Base-by-base conservation (phyloP, 1,284 basidiomycete species). In the Tremellales sp. region DNA sequence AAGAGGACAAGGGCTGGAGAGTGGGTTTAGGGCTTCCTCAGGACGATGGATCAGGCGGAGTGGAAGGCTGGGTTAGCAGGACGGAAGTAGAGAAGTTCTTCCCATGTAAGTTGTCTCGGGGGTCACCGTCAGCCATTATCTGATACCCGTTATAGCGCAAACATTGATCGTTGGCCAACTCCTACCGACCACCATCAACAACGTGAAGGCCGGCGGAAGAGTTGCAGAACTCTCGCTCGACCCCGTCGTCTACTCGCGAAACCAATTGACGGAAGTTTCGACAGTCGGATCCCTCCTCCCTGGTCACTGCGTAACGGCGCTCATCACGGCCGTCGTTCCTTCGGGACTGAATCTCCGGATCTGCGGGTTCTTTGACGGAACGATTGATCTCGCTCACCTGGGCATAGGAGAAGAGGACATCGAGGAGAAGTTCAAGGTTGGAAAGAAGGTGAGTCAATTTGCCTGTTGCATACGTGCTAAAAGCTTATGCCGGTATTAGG, bases 1-100 rank as follows among this genome's bases (percentile, higher is more conserved):
- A 87, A 27, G 95, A 98, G 74, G 95, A 98, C 63, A 90, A 97
- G 71, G 94, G 94, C 1, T 97, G 94, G 73, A 81, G 85, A 44
- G 77, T 98, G 18, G 87, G 94, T 57, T 75, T 94, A 28, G 95
- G 95, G 1, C 63, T 94, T 18, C 68, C 80, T 10, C 81, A 82
- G 26, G 63, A 68, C 41, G 56, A 53, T 14, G 61, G 51, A 6
- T 48, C 54, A 2, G 56, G 44, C 9, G 50, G 46, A 2, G 70
- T 85, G 24, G 82, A 86, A 45, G 88, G 87, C 19, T 94, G 92
- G 70, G 63, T 93, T 39, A 78, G 83, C 1, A 85, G 83, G 74
- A 82, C 83, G 58, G 83, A 86, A 34, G 76, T 78, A 1, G 21
- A 63, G 72, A 61, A 77, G 75, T 48, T 53, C 40, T 40, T 56